Evolutionary conservation across 805 yeast species (phyloP), one percentile per base, ranked within the genome.

Genomic region (Metschnikowia vanudenii): DNA sequence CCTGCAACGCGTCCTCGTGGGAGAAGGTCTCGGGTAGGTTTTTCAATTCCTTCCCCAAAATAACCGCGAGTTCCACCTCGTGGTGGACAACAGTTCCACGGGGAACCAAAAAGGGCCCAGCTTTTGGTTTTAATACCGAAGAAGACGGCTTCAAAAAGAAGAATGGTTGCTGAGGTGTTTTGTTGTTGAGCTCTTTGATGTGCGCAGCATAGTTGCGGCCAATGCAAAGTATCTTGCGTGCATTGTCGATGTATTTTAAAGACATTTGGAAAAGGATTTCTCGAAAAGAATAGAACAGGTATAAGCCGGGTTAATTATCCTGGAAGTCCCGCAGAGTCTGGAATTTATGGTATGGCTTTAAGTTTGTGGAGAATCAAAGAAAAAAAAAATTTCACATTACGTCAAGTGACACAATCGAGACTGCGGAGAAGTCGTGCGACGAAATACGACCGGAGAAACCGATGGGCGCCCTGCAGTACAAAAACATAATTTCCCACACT

Each of bases 131-230:
- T 40, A 94, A 74, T 18, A 90, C 75, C 6, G 96, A 76, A 4
- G 96, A 84, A 3, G 86, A 72, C 10, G 99, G 99, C 67, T 94
- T 94, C 54, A 91, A 69, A 64, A 94, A 94, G 75, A 85, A 94
- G 57, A 94, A 92, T 3, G 99, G 99, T 60, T 83, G 88, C 30
- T 75, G 71, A 2, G 99, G 98, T 17, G 79, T 75, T 19, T 79
- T 67, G 62, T 91, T 94, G 73, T 88, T 85, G 47, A 94, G 73
- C 65, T 94, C 99, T 52, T 85, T 79, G 62, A 90, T 88, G 60
- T 94, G 99, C 17, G 96, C 97, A n/a, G 89, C 95, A 63, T 90
- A 94, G 68, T 94, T 94, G 58, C 99, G 84, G 37, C 99, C 99
- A 55, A 94, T 92, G 67, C 99, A 94, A 14, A 94, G 78, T 60